Percentiles rank a stretch among this genome's conserved stretches.
phyloP scores from a whole-genome alignment of 2,329 filamentous ascomycete genomes.

The Colletotrichum costaricense region DNA sequence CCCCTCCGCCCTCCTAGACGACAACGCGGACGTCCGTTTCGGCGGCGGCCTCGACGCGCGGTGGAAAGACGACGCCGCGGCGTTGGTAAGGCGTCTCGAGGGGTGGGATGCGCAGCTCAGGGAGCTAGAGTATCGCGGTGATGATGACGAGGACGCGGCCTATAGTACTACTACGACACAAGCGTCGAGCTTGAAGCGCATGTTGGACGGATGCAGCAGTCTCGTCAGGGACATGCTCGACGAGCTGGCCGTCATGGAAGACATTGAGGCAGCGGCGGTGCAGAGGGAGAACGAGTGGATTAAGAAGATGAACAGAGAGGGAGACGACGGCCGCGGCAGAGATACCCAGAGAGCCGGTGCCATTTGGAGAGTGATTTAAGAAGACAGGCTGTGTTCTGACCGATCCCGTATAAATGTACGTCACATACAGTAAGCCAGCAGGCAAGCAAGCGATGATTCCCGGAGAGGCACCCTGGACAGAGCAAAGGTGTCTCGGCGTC shows the following conservation, averaged over 20 bases:
- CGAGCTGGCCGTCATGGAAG: constrained; percentile 72
- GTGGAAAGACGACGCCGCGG: constrained; percentile 70
- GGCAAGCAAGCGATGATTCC: background rate
- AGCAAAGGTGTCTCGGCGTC: background rate
- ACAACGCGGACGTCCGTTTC: constrained; percentile 56
- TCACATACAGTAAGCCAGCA: background rate
- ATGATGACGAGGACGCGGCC: constrained; percentile 32
- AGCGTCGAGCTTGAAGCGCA: constrained; percentile 54
- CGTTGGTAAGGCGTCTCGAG: constrained; percentile 65
- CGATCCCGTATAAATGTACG: background rate
- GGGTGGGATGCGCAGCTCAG: constrained; percentile 62
- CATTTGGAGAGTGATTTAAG: constrained; percentile 54
- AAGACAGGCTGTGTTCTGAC: background rate
- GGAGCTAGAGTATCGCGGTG: constrained; percentile 51
- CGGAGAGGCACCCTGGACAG: background rate
- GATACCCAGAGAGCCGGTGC: constrained; percentile 55
- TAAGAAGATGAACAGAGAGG: constrained; percentile 60
- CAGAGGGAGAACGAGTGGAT: constrained; percentile 70
- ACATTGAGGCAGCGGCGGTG: constrained; percentile 69
- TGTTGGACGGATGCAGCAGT: constrained; percentile 59
- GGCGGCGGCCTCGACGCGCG: constrained; percentile 64
- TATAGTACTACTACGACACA: constrained; percentile 25
- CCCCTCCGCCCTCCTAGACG: constrained; percentile 42
- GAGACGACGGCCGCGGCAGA: constrained; percentile 44
- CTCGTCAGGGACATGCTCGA: constrained; percentile 69